phyloP scores from a whole-genome alignment of 768 basidiomycete species.

The Tubosaeta sp. region DNA sequence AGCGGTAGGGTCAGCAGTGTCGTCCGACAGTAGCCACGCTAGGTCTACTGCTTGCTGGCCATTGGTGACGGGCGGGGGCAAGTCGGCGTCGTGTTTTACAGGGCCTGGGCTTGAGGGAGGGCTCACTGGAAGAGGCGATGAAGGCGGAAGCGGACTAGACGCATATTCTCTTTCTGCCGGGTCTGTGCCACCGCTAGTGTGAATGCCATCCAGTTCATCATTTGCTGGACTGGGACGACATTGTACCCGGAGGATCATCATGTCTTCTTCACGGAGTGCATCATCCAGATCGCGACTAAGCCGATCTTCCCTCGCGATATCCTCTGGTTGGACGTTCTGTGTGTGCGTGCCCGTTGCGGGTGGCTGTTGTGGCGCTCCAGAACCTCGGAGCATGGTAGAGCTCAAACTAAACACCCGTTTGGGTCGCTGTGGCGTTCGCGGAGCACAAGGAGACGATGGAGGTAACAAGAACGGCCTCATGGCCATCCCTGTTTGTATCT shows the following conservation, averaged over 20 bases:
- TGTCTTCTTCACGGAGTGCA: slow-evolving; percentile 39
- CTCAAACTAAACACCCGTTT: background rate
- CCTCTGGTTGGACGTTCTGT: slow-evolving; percentile 13
- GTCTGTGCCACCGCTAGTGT: slow-evolving; percentile 7
- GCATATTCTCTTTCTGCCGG: slow-evolving; percentile 22
- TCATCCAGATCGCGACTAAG: slow-evolving; percentile 36
- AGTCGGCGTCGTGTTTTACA: slow-evolving; percentile 2
- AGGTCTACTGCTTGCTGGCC: background rate
- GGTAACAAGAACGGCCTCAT: slow-evolving; percentile 25
- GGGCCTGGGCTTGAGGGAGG: slow-evolving; percentile 33
- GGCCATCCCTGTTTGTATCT: slow-evolving; percentile 8
- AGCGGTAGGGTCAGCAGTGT: background rate
- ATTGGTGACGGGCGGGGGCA: slow-evolving; percentile 3
- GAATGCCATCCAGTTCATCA: slow-evolving; percentile 17
- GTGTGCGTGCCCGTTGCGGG: background rate
- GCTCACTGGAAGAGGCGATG: slow-evolving; percentile 57
- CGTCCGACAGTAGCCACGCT: slow-evolving; percentile 17
- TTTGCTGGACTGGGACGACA: background rate
- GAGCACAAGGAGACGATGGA: slow-evolving; percentile 21
- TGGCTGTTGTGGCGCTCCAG: background rate
- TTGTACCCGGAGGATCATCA: slow-evolving; percentile 33
- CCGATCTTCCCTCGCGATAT: slow-evolving; percentile 20
- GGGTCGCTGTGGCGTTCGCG: slow-evolving; percentile 3
- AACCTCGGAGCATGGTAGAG: background rate
- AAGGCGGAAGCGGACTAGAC: slow-evolving; percentile 56